Evolutionary conservation across 805 yeast genomes (phyloP).

Genomic region (Candida piceae): DNA sequence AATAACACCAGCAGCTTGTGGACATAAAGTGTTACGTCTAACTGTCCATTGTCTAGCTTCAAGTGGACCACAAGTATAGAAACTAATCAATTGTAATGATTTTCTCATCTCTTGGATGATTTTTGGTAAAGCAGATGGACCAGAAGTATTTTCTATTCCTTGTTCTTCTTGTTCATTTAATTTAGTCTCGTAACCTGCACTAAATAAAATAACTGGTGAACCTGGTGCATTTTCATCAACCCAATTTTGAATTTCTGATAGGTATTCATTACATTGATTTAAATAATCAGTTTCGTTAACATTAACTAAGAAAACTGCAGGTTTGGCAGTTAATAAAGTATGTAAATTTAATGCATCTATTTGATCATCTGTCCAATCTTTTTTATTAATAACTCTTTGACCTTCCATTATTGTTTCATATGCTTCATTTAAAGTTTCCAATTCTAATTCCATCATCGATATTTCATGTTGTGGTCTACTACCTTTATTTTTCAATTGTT

Average conservation of each 20-base stretch:
- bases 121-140: conserved; percentile 77
- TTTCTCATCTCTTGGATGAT: conserved; percentile 84
- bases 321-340: conserved; percentile 90
- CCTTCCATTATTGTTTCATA: conserved; percentile 77
- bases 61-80: conserved; percentile 93
- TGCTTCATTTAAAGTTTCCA: conserved; percentile 70
- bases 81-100: conserved; percentile 81
- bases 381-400: conserved; percentile 75
- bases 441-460: conserved; percentile 80
- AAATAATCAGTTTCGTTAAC: conserved; percentile 83
- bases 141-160: conserved; percentile 40
- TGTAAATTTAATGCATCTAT: conserved; percentile 84
- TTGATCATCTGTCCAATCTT: conserved; percentile 84
- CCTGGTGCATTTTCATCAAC: conserved; percentile 83
- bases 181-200: conserved; percentile 29
- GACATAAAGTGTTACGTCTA: conserved; percentile 86
- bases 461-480: conserved; percentile 65
- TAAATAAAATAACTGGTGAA: conserved; percentile 32
- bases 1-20: conserved; percentile 98
- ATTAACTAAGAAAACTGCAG: conserved; percentile 88
- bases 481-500: conserved; percentile 72
- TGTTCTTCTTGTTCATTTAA: conserved; percentile 10
- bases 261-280: conserved; percentile 83
- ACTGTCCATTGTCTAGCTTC: conserved; percentile 99
- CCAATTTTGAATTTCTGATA: conserved; percentile 84